Conservation (phyloP, 2,329 filamentous ascomycete species). For the Knoxdaviesia capensis region DNA sequence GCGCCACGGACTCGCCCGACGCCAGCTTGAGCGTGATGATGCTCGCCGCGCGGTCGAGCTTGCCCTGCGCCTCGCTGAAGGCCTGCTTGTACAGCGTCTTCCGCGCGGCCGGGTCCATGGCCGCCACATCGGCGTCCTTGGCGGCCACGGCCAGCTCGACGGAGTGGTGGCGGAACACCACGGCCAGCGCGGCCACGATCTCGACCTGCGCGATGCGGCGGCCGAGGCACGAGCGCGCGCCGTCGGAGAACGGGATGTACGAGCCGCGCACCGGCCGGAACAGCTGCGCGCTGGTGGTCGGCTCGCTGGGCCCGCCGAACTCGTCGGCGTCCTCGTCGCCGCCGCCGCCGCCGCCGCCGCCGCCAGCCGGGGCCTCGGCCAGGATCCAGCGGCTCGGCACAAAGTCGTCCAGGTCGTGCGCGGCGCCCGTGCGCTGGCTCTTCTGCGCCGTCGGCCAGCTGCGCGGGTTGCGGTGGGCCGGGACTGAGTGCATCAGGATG, state of each 20-base stretch:
- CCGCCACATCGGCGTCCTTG: constrained; percentile 28
- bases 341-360: constrained; percentile 11
- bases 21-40: constrained; percentile 55
- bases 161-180: constrained; percentile 37
- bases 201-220: constrained; percentile 39
- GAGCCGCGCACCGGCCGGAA: constrained; percentile 37
- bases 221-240: constrained; percentile 35
- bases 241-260: constrained; percentile 38
- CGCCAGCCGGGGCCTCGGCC: constrained; percentile 5
- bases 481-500: constrained; percentile 34
- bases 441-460: constrained; percentile 42
- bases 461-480: constrained; percentile 45
- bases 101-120: constrained; percentile 25
- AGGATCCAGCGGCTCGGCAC: constrained; percentile 54
- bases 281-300: constrained; percentile 39
- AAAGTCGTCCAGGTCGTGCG: constrained; percentile 45
- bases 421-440: constrained; percentile 19
- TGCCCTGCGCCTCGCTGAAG: constrained; percentile 27
- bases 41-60: constrained; percentile 34
- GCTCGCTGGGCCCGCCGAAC: constrained; percentile 36
- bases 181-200: constrained; percentile 31
- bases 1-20: constrained; percentile 34
- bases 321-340: constrained; percentile 25
- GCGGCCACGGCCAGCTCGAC: constrained; percentile 50
- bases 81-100: constrained; percentile 39